Base-by-base conservation (phyloP, 495 filamentous ascomycete genomes). In the Podospora didyma region DNA sequence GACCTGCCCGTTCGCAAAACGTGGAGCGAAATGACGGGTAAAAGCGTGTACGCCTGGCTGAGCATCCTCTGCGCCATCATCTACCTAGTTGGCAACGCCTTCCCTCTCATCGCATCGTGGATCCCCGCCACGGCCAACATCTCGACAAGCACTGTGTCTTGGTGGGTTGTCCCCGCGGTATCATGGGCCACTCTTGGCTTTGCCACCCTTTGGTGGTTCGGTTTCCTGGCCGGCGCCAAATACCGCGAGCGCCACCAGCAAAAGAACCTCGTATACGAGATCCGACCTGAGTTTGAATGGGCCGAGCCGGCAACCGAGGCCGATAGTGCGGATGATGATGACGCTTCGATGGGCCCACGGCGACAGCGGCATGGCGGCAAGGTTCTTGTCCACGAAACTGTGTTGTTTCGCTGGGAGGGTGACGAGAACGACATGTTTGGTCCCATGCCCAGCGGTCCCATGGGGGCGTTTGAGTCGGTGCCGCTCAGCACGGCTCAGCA, bases 131-230 rank as follows among this genome's bases (percentile, higher is more conserved):
- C 62, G 21, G 35, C 49, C 7, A 35, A 51, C n/a, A 46, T 51
- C 11, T 35, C 34, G 5, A 45, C 60, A 7, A 28, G 62, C n/a
- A 12, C 22, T 5, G 51, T 47, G 17, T 9, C 19, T 7, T 68
- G 62, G 58, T 73, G 58, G 55, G 41, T 70, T 20, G 58, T 71
- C 21, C 71, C 71, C 2, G 42, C 51, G 7, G 45, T 71, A 7
- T 54, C 50, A 3, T 52, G 12, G 20, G 9, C 26, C 23, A 23
- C 55, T 44, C 46, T 62, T 6, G 54, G 24, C 22, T 34, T 58
- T 16, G 19, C 48, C 7, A 16, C 49, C 2, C 20, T 49, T 3
- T 62, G 59, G 59, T 62, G 44, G 49, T 17, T 62, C 14, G 54
- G 59, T 1, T 62, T 62, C 59, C 10, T 57, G 19, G 54, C 21